These are phyloP conservation scores for Casuarina glauca DNA, from an alignment of 306 rosid species.

Conservation along the genomic window DNA sequence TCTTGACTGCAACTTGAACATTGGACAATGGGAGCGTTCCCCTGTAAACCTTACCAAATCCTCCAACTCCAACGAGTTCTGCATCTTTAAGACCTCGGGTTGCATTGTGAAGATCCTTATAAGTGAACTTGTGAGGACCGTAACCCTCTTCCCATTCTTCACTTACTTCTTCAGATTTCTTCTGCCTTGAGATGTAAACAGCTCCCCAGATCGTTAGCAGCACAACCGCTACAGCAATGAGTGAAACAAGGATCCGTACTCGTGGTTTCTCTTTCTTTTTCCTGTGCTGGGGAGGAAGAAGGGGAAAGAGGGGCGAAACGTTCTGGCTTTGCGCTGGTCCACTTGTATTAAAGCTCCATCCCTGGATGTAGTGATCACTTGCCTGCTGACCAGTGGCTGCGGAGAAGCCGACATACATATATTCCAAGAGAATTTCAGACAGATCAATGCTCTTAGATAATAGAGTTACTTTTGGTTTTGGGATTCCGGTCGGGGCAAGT, in stretches of 20 bases:
- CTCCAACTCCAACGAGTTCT: constrained; percentile 38
- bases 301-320: constrained; percentile 8
- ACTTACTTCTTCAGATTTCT: constrained; percentile 23
- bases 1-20: not conserved
- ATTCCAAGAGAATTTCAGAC: constrained; percentile 9
- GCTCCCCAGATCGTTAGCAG: not conserved
- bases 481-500: constrained; percentile 14
- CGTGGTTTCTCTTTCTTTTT: not conserved
- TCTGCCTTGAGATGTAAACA: constrained; percentile 13
- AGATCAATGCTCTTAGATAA: constrained; percentile 7
- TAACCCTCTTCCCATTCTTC: constrained; percentile 44
- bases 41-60: constrained; percentile 43
- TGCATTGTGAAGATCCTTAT: constrained; percentile 27
- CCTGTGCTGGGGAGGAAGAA: not conserved
- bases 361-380: constrained; percentile 26
- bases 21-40: constrained; percentile 27
- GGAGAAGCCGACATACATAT: constrained; percentile 42
- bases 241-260: not conserved
- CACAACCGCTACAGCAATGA: not conserved
- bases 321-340: constrained; percentile 33
- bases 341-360: constrained; percentile 40
- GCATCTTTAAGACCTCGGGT: constrained; percentile 37
- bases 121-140: constrained; percentile 37
- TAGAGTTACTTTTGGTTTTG: constrained; percentile 26
- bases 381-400: constrained; percentile 17